Conservation (phyloP, 192 early-diverging fungal genomes). For the Backusella westeae region DNA sequence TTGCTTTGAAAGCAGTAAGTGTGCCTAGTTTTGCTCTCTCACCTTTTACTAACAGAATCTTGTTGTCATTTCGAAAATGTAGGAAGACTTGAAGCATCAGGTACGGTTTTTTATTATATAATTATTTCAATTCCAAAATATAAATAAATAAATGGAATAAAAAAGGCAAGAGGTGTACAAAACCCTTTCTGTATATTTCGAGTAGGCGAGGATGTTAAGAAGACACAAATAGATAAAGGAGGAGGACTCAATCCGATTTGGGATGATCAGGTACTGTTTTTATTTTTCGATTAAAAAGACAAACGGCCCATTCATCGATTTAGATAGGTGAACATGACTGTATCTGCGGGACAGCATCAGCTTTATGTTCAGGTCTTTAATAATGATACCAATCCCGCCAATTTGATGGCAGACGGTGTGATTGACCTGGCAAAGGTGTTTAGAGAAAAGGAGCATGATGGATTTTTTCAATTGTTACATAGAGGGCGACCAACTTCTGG, state of each 20-base stretch:
- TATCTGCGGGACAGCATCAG: neutral
- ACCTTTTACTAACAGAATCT: neutral
- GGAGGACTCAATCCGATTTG: neutral
- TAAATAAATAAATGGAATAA: neutral
- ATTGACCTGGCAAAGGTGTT: constrained; percentile 3
- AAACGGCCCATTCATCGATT: neutral
- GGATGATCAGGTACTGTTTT: neutral
- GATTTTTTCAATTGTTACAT: neutral
- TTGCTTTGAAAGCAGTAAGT: neutral
- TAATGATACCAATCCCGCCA: neutral
- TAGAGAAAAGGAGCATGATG: constrained; percentile 10
- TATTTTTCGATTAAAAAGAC: neutral
- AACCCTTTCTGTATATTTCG: neutral
- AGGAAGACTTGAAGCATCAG: neutral
- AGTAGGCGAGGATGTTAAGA: neutral
- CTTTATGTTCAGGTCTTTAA: neutral
- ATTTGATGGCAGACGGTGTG: constrained; percentile 7
- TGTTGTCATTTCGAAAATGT: neutral
- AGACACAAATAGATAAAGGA: neutral
- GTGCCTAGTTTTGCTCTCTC: neutral
- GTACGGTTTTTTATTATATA: neutral
- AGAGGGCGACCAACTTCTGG: neutral
- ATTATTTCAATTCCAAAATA: neutral
- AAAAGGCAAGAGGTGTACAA: neutral
- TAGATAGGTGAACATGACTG: constrained; percentile 12